A percentile compares a stretch with the other conserved stretches of the same genome.
Evolutionary conservation across 139 green algal genomes (phyloP).

Genomic region (Micractinium sp.): DNA sequence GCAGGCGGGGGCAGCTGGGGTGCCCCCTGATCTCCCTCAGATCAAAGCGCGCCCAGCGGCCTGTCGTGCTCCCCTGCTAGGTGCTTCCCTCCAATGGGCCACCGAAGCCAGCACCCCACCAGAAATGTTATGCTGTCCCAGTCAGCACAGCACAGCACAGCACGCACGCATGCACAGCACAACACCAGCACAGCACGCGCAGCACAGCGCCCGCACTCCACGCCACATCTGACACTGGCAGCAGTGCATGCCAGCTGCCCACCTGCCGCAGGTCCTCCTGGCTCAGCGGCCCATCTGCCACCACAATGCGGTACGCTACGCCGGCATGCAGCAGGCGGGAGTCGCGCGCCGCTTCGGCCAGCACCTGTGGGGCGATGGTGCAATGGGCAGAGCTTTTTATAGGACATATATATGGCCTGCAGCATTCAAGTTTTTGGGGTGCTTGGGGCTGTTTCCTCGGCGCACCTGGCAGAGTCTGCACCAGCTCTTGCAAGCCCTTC

Average conservation of each 20-base stretch:
- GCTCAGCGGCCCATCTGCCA: not conserved
- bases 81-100: too few species aligned
- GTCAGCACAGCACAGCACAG: not conserved
- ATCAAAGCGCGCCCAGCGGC: too few species aligned
- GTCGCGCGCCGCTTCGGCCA: not conserved
- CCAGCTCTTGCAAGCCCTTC: not conserved
- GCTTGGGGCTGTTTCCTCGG: too few species aligned
- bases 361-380: not conserved
- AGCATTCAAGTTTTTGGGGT: too few species aligned
- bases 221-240: too few species aligned
- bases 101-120: too few species aligned
- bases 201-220: not conserved
- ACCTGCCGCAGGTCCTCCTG: not conserved
- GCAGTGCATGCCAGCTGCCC: not conserved
- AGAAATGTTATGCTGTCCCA: too few species aligned
- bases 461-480: not conserved
- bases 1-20: not conserved
- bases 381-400: too few species aligned
- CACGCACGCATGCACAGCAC: not conserved
- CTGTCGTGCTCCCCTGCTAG: too few species aligned
- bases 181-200: not conserved
- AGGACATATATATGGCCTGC: too few species aligned
- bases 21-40: too few species aligned
- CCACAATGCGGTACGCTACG: not conserved
- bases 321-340: conserved; percentile 23